Base-by-base conservation (phyloP, 768 basidiomycete species). In the Mycena olivaceomarginata region DNA sequence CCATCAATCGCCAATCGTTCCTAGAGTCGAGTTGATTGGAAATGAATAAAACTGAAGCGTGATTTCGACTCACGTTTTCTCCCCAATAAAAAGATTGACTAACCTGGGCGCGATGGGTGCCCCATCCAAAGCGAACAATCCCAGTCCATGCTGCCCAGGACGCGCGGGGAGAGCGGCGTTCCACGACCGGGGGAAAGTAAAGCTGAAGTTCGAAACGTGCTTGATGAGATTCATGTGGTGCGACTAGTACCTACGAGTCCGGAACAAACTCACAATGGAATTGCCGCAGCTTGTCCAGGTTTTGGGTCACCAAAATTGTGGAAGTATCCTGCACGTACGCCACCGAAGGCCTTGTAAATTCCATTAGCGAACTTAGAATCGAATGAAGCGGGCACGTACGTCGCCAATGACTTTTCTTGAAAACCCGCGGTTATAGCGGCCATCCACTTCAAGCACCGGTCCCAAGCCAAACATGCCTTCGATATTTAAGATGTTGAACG, bases 111-210 rank as follows among this genome's bases (percentile, higher is more conserved):
- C 22, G 2, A 57, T 46, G 3, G 76, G 70, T 15, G 16, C 37
- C 8, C 51, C 59, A 0, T 31, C 31, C 57, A 81, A 40, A 43
- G 11, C n/a, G 12, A 51, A 59, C 57, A 81, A 79, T 1, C 66
- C 80, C 31, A 80, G 70, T 4, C 81, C 77, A 53, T 81, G 81
- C 25, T 43, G 18, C 25, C 81, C 81, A 0, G 74, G 71, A 31
- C 18, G 11, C 7, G 15, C 41, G 16, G 79, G 75, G 51, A 81
- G 77, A 41, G 80, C 63, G 22, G 70, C 57, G 59, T 80, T 80
- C 77, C 72, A 81, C 1, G 72, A 53, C 10, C 80, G 80, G 12
- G 64, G 71, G 20, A 73, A 60, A 1, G 75, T 74, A 20, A 70
- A 20, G 31, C 80, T 80, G 3, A 31, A 31, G 31, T 31, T 31